phyloP scores from a whole-genome alignment of 2,329 filamentous ascomycete species.

The Aspergillus sp. region DNA sequence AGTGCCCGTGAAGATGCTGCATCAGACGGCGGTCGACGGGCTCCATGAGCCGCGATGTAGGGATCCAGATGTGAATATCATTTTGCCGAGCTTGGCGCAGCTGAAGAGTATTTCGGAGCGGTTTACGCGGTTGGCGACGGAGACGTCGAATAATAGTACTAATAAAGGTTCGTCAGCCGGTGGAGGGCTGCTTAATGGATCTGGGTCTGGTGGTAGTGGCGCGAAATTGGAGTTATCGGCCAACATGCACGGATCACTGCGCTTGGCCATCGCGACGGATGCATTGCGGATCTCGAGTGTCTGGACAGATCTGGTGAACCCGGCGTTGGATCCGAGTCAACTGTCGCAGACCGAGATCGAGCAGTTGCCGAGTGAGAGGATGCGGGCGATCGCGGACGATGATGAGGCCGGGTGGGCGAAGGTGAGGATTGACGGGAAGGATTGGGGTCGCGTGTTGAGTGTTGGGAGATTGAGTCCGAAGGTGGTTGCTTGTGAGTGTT shows the following conservation, averaged over 20 bases:
- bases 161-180: too few relatives aligned
- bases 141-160: slow-evolving; percentile 25
- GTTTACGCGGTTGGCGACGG: slow-evolving; percentile 72
- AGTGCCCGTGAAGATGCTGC: slow-evolving; percentile 88
- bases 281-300: slow-evolving; percentile 79
- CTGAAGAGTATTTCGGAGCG: slow-evolving; percentile 93
- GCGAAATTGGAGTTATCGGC: slow-evolving; percentile 82
- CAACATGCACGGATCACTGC: slow-evolving; percentile 89
- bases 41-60: slow-evolving; percentile 88
- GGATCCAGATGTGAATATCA: slow-evolving; percentile 91
- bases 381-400: slow-evolving; percentile 63
- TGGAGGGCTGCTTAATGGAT: too few relatives aligned
- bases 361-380: slow-evolving; percentile 78
- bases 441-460: slow-evolving; percentile 93
- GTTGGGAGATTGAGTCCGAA: slow-evolving; percentile 85
- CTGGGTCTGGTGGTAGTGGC: not conserved
- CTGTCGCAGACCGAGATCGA: slow-evolving; percentile 64
- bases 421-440: slow-evolving; percentile 86
- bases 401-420: slow-evolving; percentile 84
- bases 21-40: slow-evolving; percentile 80
- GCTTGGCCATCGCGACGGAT: slow-evolving; percentile 78
- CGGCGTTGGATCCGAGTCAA: slow-evolving; percentile 77
- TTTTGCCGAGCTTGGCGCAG: slow-evolving; percentile 80
- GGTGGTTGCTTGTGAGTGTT: slow-evolving; percentile 77
- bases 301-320: slow-evolving; percentile 85